Evolutionary conservation across 2,329 filamentous ascomycete species (phyloP).

Genomic region (Fusarium scirpi): DNA sequence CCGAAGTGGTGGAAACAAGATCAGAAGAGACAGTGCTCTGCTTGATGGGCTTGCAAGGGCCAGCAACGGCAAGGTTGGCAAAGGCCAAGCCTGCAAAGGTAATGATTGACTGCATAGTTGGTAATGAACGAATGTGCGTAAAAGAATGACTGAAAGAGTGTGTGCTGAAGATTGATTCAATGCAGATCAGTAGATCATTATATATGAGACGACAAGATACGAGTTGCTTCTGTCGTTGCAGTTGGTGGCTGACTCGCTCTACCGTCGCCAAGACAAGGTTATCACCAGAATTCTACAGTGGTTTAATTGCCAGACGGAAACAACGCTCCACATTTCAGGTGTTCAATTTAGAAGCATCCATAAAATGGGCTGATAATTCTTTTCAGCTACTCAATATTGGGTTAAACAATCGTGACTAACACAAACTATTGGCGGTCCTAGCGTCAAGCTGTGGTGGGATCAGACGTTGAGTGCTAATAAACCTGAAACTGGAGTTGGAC

Average conservation of each 20-base stretch:
- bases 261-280: background rate
- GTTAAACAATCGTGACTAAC: background rate
- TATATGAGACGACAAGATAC: background rate
- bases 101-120: conserved; percentile 9
- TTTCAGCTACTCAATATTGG: background rate
- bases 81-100: conserved; percentile 17
- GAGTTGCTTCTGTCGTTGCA: background rate
- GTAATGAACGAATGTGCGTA: background rate
- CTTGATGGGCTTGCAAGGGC: conserved; percentile 6
- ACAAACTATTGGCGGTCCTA: background rate
- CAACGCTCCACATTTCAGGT: background rate
- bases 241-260: background rate
- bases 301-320: background rate
- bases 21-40: background rate
- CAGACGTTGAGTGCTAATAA: background rate
- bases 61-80: conserved; percentile 11
- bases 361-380: background rate
- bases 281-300: background rate
- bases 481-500: background rate
- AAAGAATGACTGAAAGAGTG: conserved; percentile 3
- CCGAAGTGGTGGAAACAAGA: background rate
- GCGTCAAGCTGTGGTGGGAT: background rate
- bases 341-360: background rate
- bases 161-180: background rate
- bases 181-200: conserved; percentile 9